A percentile compares a stretch with the other conserved stretches of the same genome.
Evolutionary conservation across 1,139 yeast genomes (phyloP).

Genomic region (Kodamaea arcana): DNA sequence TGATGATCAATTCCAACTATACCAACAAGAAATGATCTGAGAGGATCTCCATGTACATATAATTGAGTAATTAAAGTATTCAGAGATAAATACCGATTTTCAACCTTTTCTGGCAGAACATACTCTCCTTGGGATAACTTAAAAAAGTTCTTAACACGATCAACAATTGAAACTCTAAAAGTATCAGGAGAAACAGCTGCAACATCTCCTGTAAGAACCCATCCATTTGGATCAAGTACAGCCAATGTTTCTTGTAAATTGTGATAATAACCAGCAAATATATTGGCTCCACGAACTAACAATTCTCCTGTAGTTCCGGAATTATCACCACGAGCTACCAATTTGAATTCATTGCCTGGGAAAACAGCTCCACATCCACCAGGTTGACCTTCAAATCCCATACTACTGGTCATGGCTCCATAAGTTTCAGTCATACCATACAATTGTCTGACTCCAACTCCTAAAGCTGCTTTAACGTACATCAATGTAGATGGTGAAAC

Average conservation of each 20-base stretch:
- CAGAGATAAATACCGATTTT: conserved; percentile 32
- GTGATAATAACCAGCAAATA: conserved; percentile 58
- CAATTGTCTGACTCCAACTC: conserved; percentile 16
- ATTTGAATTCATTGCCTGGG: conserved; percentile 7
- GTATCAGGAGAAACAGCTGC: conserved; percentile 23
- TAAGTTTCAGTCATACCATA: conserved; percentile 20
- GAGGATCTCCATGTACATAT: conserved; percentile 58
- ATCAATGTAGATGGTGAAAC: conserved; percentile 15
- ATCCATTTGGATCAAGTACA: conserved; percentile 57
- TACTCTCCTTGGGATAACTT: conserved; percentile 45
- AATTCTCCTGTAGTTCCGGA: conserved; percentile 44
- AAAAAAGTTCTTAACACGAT: conserved; percentile 42
- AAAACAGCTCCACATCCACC: conserved; percentile 16
- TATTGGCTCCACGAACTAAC: conserved; percentile 63
- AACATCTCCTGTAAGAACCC: conserved; percentile 42
- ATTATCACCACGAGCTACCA: conserved; percentile 1
- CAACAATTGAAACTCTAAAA: conserved; percentile 33
- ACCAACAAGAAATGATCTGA: conserved; percentile 57
- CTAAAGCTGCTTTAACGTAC: conserved; percentile 17
- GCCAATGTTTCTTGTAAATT: conserved; percentile 51
- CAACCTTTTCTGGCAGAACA: conserved; percentile 42
- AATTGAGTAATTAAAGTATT: conserved; percentile 33
- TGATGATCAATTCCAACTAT: conserved; percentile 41
- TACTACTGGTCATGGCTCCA: conserved; percentile 14
- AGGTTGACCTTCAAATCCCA: conserved; percentile 13